Conservation (phyloP, 768 basidiomycete species). For the Tulasnella sp. region DNA sequence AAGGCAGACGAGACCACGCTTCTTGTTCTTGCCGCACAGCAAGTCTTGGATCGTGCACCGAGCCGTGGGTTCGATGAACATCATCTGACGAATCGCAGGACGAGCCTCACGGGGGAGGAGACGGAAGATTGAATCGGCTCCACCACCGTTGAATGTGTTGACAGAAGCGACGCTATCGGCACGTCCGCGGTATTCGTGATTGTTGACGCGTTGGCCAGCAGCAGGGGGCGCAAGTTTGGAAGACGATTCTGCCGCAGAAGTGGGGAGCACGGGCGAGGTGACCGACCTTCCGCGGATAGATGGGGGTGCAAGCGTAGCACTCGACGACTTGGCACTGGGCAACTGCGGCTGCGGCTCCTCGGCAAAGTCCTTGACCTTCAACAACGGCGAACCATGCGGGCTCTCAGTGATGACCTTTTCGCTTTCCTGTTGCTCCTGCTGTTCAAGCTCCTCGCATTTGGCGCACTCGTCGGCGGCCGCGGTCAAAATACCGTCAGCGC, state of each 20-base stretch:
- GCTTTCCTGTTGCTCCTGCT: background rate
- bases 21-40: constrained; percentile 70
- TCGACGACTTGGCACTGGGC: constrained; percentile 3
- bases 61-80: constrained; percentile 78
- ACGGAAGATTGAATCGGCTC: constrained; percentile 93
- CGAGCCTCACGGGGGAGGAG: constrained; percentile 90
- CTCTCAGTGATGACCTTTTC: constrained; percentile 1
- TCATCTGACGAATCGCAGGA: constrained; percentile 84
- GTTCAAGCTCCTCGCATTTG: background rate
- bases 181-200: constrained; percentile 34
- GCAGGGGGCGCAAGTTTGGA: constrained; percentile 3
- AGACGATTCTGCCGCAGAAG: background rate
- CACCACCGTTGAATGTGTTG: constrained; percentile 61
- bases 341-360: background rate
- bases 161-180: constrained; percentile 37
- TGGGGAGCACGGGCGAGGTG: background rate
- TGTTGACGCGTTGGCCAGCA: constrained; percentile 2
- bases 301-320: background rate
- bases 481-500: background rate
- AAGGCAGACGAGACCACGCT: constrained; percentile 68
- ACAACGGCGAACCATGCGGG: background rate
- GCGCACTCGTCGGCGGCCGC: background rate
- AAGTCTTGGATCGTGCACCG: constrained; percentile 91
- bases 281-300: background rate
- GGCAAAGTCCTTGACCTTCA: constrained; percentile 14